phyloP scores from a whole-genome alignment of 768 basidiomycete genomes.

The Pleurotus cornucopiae region DNA sequence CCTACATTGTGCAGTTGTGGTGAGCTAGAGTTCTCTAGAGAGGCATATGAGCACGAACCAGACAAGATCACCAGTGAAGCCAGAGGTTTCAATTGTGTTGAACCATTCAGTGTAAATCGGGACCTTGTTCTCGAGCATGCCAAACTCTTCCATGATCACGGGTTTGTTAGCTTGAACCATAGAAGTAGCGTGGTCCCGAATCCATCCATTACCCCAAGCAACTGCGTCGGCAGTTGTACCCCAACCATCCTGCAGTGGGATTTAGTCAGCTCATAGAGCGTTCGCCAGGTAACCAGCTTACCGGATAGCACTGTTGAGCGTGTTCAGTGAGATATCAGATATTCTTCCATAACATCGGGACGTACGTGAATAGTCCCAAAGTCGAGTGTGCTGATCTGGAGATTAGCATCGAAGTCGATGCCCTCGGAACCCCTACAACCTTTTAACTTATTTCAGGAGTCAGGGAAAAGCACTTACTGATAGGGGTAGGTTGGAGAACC shows the following conservation, averaged over 20 bases:
- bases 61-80: slow-evolving; percentile 57
- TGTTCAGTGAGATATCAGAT: background rate
- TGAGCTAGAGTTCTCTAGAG: background rate
- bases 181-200: slow-evolving; percentile 52
- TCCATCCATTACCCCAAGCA: slow-evolving; percentile 57
- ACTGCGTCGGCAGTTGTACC: slow-evolving; percentile 40
- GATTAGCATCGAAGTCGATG: slow-evolving; percentile 58
- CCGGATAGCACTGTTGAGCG: slow-evolving; percentile 27
- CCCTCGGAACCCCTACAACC: slow-evolving; percentile 44
- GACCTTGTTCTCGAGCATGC: slow-evolving; percentile 44
- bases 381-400: slow-evolving; percentile 52
- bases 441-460: background rate
- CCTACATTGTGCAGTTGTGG: slow-evolving; percentile 12
- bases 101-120: slow-evolving; percentile 54
- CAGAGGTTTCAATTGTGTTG: slow-evolving; percentile 42
- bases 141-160: slow-evolving; percentile 64
- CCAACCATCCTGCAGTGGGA: slow-evolving; percentile 36
- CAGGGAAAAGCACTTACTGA: slow-evolving; percentile 29
- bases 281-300: slow-evolving; percentile 5
- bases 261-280: background rate
- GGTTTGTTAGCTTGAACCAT: slow-evolving; percentile 52
- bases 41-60: slow-evolving; percentile 31
- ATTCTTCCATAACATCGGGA: background rate
- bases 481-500: slow-evolving; percentile 47
- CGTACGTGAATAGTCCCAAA: slow-evolving; percentile 66